A percentile compares a stretch with the other conserved stretches of the same genome.
phyloP scores from a whole-genome alignment of 2,329 filamentous ascomycete species.

The Colletotrichum sp. region DNA sequence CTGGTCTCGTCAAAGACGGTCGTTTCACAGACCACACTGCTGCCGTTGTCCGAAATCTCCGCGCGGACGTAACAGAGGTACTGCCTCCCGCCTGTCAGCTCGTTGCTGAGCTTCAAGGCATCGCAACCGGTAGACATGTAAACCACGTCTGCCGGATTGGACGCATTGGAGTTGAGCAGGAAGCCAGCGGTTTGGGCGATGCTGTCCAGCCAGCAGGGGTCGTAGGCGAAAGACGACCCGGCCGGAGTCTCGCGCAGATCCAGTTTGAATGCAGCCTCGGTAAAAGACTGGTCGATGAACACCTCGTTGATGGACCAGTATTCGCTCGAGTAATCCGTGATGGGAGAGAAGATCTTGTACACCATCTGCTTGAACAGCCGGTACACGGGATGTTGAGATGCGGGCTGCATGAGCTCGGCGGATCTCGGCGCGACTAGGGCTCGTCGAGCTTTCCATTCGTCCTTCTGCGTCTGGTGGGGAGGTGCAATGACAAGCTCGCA shows the following conservation, averaged over 20 bases:
- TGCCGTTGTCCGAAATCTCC: not conserved
- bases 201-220: not conserved
- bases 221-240: not conserved
- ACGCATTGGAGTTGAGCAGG: not conserved
- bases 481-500: not conserved
- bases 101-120: not conserved
- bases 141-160: not conserved
- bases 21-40: not conserved
- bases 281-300: not conserved
- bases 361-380: not conserved
- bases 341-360: not conserved
- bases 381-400: not conserved
- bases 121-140: not conserved
- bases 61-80: not conserved
- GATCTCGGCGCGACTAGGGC: not conserved
- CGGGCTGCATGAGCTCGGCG: not conserved
- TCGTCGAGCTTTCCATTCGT: not conserved
- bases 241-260: not conserved
- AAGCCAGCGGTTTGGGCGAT: not conserved
- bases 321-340: not conserved
- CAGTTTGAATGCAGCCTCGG: not conserved
- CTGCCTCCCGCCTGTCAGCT: not conserved
- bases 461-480: not conserved
- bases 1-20: not conserved
- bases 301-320: not conserved